phyloP scores from a whole-genome alignment of 352 stramenopile genomes.

The Pythium scleroteichum region DNA sequence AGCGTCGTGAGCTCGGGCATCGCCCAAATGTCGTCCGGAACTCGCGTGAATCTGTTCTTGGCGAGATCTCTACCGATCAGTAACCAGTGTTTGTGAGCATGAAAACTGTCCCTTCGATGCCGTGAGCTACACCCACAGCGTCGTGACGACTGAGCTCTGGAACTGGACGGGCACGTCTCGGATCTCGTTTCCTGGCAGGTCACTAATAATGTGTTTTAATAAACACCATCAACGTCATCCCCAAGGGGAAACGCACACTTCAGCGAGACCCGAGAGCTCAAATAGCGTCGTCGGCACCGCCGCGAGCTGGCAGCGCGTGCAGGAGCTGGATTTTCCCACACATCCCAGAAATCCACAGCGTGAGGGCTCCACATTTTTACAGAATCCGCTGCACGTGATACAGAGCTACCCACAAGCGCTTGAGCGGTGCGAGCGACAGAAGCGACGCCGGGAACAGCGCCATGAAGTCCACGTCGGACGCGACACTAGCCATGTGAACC shows the following conservation, averaged over 20 bases:
- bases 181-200: slow-evolving; percentile 30
- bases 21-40: slow-evolving; percentile 32
- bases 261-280: slow-evolving; percentile 26
- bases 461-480: slow-evolving; percentile 26
- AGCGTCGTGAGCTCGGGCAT: slow-evolving; percentile 33
- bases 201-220: slow-evolving; percentile 4
- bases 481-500: slow-evolving; percentile 4
- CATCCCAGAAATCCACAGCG: not conserved
- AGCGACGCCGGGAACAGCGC: slow-evolving; percentile 24
- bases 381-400: not conserved
- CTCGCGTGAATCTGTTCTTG: slow-evolving; percentile 29
- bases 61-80: slow-evolving; percentile 28
- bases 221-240: too few species aligned
- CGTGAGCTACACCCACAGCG: slow-evolving; percentile 32
- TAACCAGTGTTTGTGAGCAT: too few species aligned
- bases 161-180: slow-evolving; percentile 37
- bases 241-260: slow-evolving; percentile 29
- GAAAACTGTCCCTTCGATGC: not conserved
- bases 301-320: slow-evolving; percentile 39
- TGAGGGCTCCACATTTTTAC: not conserved
- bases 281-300: slow-evolving; percentile 37
- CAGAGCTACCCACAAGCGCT: slow-evolving; percentile 28
- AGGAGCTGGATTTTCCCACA: slow-evolving; percentile 27
- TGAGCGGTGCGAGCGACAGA: slow-evolving; percentile 10
- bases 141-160: slow-evolving; percentile 32